Evolutionary conservation across 371 early-diverging fungal species (phyloP), one percentile per base, ranked within the genome.

Genomic region (Syncephalastrum sp.): DNA sequence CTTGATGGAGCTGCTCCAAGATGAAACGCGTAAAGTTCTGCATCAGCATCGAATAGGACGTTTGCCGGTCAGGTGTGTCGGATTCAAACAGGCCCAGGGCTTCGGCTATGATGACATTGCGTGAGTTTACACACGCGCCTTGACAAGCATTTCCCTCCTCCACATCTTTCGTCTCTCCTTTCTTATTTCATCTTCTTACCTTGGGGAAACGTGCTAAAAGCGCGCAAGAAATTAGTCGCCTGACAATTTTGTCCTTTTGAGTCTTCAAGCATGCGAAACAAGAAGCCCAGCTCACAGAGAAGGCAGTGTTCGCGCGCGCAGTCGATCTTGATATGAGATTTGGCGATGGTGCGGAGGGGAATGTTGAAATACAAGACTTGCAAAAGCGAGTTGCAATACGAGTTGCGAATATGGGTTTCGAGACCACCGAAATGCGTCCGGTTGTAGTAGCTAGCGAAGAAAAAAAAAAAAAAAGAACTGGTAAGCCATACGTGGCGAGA

Each of bases 171-270:
- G 29, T 17, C 17, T 43, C 27, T 27, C 27, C 7, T 27, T 27
- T 7, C 27, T 27, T 27, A 5, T 27, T 1, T 27, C 21, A 21
- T 21, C 16, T 16, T 48, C 48, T 53, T 74, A 87, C 89, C 93
- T 79, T 94, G 92, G 0, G 91, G 91, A 24, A 91, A 85, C 5
- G 85, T 88, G 50, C 86, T 83, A 59, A 97, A 87, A 0, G 89
- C 91, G 0, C 89, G 70, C 49, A 96, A 73, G 49, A 96, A 92
- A 64, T 94, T 95, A 6, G 92, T 82, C 4, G 98, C 98, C 54
- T 96, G 96, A 67, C 98, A 97, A 58, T 96, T 97, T 42, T 86
- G 84, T 5, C 97, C 97, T 23, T 85, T 79, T 2, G 94, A 87
- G 25, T 89, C 89, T 54, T 92, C 91, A 21, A 97, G 75, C 95